Evolutionary conservation across 192 early-diverging fungal genomes (phyloP).

Genomic region (Backusella circina): DNA sequence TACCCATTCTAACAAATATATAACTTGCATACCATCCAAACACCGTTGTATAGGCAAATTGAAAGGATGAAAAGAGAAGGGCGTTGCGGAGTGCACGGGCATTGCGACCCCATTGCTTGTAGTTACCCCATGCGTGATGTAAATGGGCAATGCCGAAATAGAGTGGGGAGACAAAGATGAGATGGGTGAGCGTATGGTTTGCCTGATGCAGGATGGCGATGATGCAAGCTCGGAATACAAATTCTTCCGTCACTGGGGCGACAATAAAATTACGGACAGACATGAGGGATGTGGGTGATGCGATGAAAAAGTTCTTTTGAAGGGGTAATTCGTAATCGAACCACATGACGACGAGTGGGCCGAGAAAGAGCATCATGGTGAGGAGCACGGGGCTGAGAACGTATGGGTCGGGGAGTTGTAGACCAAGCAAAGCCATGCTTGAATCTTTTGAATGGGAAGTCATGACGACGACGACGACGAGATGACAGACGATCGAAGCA

Average conservation of each 20-base stretch:
- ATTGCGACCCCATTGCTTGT: constrained; percentile 37
- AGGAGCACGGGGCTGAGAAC: constrained; percentile 36
- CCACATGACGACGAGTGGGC: constrained; percentile 44
- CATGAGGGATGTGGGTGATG: constrained; percentile 21
- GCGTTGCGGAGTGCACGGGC: constrained; percentile 36
- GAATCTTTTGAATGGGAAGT: neutral
- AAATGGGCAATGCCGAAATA: constrained; percentile 76
- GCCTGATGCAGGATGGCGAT: constrained; percentile 46
- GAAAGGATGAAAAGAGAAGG: constrained; percentile 40
- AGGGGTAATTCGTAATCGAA: constrained; percentile 43
- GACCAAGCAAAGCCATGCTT: neutral
- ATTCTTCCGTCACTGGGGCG: constrained; percentile 70
- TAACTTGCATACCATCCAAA: constrained; percentile 81
- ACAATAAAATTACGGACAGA: constrained; percentile 45
- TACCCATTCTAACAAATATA: constrained; percentile 57
- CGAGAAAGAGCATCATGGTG: constrained; percentile 51
- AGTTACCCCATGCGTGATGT: constrained; percentile 64
- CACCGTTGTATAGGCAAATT: constrained; percentile 69
- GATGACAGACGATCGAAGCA: constrained; percentile 32
- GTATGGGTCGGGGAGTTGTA: constrained; percentile 1
- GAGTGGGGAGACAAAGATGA: constrained; percentile 58
- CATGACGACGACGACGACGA: constrained; percentile 29
- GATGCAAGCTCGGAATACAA: constrained; percentile 72
- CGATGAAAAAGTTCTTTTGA: constrained; percentile 32
- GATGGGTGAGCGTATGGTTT: constrained; percentile 26